Percentiles rank a stretch among this genome's conserved stretches.
Evolutionary conservation across 306 rosid genomes (phyloP).

Genomic region (Prunus persica): DNA sequence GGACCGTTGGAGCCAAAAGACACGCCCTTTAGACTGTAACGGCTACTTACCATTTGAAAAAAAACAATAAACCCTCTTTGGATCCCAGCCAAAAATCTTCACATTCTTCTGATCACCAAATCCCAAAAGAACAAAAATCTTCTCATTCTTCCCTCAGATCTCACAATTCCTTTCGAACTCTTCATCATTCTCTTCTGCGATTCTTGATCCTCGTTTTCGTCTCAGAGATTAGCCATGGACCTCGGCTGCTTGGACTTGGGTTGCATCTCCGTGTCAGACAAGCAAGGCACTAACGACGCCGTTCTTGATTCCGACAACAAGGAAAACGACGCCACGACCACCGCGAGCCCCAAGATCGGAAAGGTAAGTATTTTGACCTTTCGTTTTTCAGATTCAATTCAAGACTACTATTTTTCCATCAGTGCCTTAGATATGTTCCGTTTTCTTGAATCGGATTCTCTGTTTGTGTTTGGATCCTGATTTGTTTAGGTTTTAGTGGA

Average conservation of each 20-base stretch:
- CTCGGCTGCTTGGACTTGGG: slow-evolving; percentile 51
- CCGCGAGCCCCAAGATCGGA: slow-evolving; percentile 58
- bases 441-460: slow-evolving; percentile 8
- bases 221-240: slow-evolving; percentile 44
- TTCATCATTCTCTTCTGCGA: background rate
- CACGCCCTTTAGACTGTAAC: slow-evolving; percentile 19
- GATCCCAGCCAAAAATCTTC: background rate
- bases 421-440: background rate
- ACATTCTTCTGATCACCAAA: background rate
- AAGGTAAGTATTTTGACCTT: slow-evolving; percentile 29
- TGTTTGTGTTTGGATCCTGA: background rate
- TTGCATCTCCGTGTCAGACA: slow-evolving; percentile 36
- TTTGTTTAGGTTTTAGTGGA: background rate
- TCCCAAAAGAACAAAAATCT: background rate
- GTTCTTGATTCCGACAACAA: slow-evolving; percentile 29
- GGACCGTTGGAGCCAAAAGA: slow-evolving; percentile 40
- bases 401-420: background rate
- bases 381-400: background rate
- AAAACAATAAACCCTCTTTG: background rate
- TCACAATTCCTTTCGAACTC: background rate
- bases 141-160: background rate
- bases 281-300: slow-evolving; percentile 12
- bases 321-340: slow-evolving; percentile 22
- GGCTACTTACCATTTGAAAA: slow-evolving; percentile 34
- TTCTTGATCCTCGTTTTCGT: background rate